phyloP scores from a whole-genome alignment of 805 yeast species.

The Zygosaccharomyces lentus region DNA sequence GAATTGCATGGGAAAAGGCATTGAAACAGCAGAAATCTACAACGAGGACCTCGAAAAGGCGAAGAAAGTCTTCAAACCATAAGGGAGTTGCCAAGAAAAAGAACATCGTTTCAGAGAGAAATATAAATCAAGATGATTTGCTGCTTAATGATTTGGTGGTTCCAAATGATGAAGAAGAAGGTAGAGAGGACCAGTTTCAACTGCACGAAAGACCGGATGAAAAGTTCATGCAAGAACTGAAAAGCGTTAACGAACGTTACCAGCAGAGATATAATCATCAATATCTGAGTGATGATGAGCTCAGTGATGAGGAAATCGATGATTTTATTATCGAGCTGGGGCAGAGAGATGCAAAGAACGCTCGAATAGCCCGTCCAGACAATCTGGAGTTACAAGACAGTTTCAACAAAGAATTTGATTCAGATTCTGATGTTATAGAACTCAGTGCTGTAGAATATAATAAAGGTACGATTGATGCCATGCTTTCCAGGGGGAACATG shows the following conservation, averaged over 20 bases:
- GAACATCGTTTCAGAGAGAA: not conserved
- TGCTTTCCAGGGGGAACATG: conserved; percentile 13
- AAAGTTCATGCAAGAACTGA: conserved; percentile 9
- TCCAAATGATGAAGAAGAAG: conserved; percentile 16
- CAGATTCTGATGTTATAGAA: not conserved
- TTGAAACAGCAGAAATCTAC: conserved; percentile 8
- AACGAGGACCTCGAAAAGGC: not conserved
- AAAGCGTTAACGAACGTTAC: conserved; percentile 18
- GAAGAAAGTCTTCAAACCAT: conserved; percentile 6
- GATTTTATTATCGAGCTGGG: not conserved
- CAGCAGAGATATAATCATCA: conserved; percentile 17
- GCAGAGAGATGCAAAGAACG: not conserved
- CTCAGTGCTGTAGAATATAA: conserved; percentile 10
- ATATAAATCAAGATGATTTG: conserved; percentile 14
- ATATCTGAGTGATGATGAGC: conserved; percentile 12
- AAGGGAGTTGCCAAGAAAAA: conserved; percentile 31
- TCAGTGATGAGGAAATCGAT: not conserved
- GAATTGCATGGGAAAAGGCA: conserved; percentile 31
- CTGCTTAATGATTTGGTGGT: conserved; percentile 24
- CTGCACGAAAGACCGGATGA: not conserved
- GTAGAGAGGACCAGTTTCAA: not conserved
- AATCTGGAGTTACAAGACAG: not conserved
- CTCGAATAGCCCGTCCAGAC: not conserved
- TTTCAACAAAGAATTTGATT: not conserved
- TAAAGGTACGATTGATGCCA: conserved; percentile 14